A percentile compares a stretch with the other conserved stretches of the same genome.
Conservation (phyloP, 441 rosid genomes). For the Metrosideros polymorpha region DNA sequence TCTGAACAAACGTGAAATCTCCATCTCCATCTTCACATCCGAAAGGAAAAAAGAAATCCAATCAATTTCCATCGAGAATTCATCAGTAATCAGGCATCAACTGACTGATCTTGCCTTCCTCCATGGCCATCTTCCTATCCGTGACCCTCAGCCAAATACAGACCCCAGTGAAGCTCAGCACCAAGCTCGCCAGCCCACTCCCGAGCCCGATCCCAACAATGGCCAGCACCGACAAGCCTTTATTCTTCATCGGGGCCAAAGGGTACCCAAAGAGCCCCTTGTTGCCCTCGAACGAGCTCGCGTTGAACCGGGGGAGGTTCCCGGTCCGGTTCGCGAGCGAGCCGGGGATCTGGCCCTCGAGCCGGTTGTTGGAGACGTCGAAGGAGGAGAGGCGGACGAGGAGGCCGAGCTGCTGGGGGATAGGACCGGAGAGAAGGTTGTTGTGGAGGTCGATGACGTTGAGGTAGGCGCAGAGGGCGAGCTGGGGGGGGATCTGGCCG, state of each 20-base stretch:
- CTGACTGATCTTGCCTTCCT: conserved; percentile 80
- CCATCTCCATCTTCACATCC: neutral
- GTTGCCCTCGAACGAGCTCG: conserved; percentile 71
- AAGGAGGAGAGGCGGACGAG: conserved; percentile 63
- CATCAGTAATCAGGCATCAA: conserved; percentile 83
- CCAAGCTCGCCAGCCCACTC: conserved; percentile 83
- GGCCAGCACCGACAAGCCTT: conserved; percentile 66
- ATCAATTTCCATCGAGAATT: conserved; percentile 2
- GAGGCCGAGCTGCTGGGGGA: conserved; percentile 71
- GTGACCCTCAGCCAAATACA: conserved; percentile 88
- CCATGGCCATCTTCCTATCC: conserved; percentile 69
- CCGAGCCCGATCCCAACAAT: conserved; percentile 94
- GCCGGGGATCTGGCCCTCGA: conserved; percentile 75
- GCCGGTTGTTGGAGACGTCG: conserved; percentile 72
- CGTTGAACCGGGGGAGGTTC: conserved; percentile 65
- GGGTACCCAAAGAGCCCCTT: conserved; percentile 90
- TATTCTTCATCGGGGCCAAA: conserved; percentile 52
- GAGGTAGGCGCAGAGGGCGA: conserved; percentile 78
- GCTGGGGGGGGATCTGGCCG: conserved; percentile 67
- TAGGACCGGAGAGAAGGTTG: conserved; percentile 64
- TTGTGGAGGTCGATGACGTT: conserved; percentile 90
- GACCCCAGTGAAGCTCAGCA: conserved; percentile 82
- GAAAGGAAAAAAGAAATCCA: neutral
- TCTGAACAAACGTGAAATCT: neutral
- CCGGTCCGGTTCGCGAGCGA: conserved; percentile 64